Conservation (phyloP, 352 stramenopile species). For the Pythium aristosporum region DNA sequence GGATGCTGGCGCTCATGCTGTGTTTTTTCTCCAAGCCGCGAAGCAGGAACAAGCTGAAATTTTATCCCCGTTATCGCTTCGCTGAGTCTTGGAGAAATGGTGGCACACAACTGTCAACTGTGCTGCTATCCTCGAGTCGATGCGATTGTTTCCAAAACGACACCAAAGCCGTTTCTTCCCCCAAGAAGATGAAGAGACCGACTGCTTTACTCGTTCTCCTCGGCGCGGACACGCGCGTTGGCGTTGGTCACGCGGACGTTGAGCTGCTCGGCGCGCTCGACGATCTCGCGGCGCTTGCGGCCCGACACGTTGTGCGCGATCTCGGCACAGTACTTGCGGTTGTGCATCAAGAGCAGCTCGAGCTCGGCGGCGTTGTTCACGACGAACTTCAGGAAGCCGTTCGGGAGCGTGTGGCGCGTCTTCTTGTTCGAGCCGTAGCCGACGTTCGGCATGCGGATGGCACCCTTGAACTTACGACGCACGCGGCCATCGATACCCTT, state of each 20-base stretch:
- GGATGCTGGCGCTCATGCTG: conserved; percentile 14
- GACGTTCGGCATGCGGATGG: conserved; percentile 98
- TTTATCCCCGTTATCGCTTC: conserved; percentile 29
- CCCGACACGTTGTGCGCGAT: conserved; percentile 98
- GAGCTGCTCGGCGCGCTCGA: conserved; percentile 97
- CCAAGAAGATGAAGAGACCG: conserved; percentile 13
- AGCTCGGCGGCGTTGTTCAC: conserved; percentile 98
- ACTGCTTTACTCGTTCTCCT: conserved; percentile 92
- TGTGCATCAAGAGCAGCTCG: conserved; percentile 94
- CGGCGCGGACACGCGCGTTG: conserved; percentile 95
- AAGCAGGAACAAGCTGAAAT: conserved; percentile 36
- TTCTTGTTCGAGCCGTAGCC: conserved; percentile 99
- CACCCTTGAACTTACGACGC: conserved; percentile 98
- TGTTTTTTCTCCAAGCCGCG: conserved; percentile 27
- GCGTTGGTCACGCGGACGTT: conserved; percentile 99
- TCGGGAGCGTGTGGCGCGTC: conserved; percentile 97
- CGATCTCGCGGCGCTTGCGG: conserved; percentile 96
- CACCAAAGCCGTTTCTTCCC: conserved; percentile 12
- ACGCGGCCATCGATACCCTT: conserved; percentile 99
- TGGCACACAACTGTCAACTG: conserved; percentile 27
- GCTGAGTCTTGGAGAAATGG: conserved; percentile 18
- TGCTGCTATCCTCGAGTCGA: conserved; percentile 35
- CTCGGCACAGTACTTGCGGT: conserved; percentile 98
- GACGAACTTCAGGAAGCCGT: conserved; percentile 99
- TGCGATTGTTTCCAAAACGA: conserved; percentile 26